Evolutionary conservation across 306 rosid genomes (phyloP).

Genomic region (Sechiopsis laciniata): DNA sequence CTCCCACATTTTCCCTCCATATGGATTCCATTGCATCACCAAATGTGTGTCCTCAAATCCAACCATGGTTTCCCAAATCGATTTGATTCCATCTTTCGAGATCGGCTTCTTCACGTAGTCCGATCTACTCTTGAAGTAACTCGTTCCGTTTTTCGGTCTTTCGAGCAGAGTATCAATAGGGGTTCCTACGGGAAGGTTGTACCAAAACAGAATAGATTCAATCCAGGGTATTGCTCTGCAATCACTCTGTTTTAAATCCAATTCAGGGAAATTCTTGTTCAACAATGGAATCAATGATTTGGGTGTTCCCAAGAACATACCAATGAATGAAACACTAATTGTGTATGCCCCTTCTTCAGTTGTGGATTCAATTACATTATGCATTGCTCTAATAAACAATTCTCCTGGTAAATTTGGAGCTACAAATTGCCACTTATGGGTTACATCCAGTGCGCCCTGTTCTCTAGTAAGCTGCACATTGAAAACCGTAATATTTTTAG

Average conservation of each 20-base stretch:
- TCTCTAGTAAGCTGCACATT: slow-evolving; percentile 28
- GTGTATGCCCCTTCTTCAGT: slow-evolving; percentile 34
- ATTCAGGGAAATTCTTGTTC: slow-evolving; percentile 44
- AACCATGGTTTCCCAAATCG: slow-evolving; percentile 47
- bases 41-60: slow-evolving; percentile 43
- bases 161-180: slow-evolving; percentile 38
- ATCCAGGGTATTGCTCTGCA: slow-evolving; percentile 47
- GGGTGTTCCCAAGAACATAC: slow-evolving; percentile 40
- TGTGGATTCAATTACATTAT: slow-evolving; percentile 27
- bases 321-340: slow-evolving; percentile 43
- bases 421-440: slow-evolving; percentile 55
- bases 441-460: slow-evolving; percentile 44
- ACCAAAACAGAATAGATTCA: slow-evolving; percentile 44
- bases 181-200: slow-evolving; percentile 35
- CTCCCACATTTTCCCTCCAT: slow-evolving; percentile 56
- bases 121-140: slow-evolving; percentile 49
- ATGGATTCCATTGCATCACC: slow-evolving; percentile 45
- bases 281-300: slow-evolving; percentile 35
- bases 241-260: slow-evolving; percentile 40
- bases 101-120: slow-evolving; percentile 51
- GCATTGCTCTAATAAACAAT: slow-evolving; percentile 38
- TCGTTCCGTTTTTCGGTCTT: slow-evolving; percentile 36
- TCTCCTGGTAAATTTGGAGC: slow-evolving; percentile 40
- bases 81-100: slow-evolving; percentile 37
- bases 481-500: slow-evolving; percentile 51